phyloP scores from a whole-genome alignment of 345 rosid genomes.

The Theobroma cacao region DNA sequence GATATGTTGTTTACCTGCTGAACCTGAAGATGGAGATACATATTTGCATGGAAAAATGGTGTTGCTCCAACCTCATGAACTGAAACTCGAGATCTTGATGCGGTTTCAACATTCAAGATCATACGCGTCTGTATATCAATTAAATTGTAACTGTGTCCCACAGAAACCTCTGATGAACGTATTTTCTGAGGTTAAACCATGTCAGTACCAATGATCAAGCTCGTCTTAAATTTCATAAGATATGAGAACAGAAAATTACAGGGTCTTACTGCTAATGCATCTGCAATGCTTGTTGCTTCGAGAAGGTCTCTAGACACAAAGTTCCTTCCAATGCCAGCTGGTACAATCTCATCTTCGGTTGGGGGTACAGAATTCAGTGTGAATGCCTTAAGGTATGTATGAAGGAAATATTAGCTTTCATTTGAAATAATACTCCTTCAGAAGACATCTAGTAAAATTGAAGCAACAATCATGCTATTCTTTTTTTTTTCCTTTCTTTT shows the following conservation, averaged over 20 bases:
- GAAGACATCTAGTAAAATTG: not conserved
- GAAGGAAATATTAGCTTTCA: not conserved
- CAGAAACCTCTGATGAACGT: slow-evolving; percentile 41
- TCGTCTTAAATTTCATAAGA: not conserved
- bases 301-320: slow-evolving; percentile 57
- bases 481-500: not conserved
- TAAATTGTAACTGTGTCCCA: slow-evolving; percentile 64
- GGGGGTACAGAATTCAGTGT: slow-evolving; percentile 61
- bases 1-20: slow-evolving; percentile 38
- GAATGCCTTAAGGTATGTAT: slow-evolving; percentile 38
- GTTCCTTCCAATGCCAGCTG: slow-evolving; percentile 51
- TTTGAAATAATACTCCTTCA: not conserved
- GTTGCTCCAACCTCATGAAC: slow-evolving; percentile 36
- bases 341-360: slow-evolving; percentile 38
- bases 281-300: slow-evolving; percentile 47
- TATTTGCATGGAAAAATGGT: slow-evolving; percentile 67
- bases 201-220: slow-evolving; percentile 2
- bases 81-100: slow-evolving; percentile 49
- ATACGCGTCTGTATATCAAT: slow-evolving; percentile 29
- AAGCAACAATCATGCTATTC: not conserved
- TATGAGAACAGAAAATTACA: not conserved
- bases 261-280: slow-evolving; percentile 40
- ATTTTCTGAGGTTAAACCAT: slow-evolving; percentile 33
- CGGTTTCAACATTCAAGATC: slow-evolving; percentile 53
- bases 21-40: slow-evolving; percentile 57